These are phyloP conservation scores for Rhodosporidiobolus sp. DNA, from an alignment of 768 basidiomycete species.

Conservation along the genomic window DNA sequence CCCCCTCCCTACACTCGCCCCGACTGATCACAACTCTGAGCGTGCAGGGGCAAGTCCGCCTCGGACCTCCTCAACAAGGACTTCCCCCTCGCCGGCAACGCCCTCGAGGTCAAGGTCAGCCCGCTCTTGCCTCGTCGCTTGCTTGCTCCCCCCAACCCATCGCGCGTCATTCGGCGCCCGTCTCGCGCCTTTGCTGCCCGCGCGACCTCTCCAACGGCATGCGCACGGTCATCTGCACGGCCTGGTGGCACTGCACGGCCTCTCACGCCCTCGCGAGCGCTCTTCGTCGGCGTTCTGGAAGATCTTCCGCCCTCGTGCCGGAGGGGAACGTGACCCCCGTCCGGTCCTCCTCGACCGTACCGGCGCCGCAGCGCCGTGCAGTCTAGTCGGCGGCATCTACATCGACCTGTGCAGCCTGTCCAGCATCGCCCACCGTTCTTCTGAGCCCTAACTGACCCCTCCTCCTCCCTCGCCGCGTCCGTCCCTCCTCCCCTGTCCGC, in stretches of 20 bases:
- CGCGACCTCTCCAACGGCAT: too few species aligned
- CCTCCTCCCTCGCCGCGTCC: not conserved
- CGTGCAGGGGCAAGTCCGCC: conserved; percentile 83
- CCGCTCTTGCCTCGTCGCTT: not conserved
- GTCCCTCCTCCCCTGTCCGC: conserved; percentile 48
- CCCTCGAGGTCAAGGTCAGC: conserved; percentile 52
- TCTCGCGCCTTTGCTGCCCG: not conserved
- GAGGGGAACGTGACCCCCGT: not conserved
- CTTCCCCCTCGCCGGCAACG: conserved; percentile 66
- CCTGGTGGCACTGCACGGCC: not conserved
- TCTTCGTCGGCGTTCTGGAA: not conserved
- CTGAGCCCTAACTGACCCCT: too few species aligned
- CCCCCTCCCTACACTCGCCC: not conserved
- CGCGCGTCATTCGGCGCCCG: not conserved
- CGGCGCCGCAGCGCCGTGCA: too few species aligned
- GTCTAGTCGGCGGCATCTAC: too few species aligned
- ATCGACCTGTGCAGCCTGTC: too few species aligned
- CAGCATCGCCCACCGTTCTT: too few species aligned
- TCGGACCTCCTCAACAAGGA: conserved; percentile 91
- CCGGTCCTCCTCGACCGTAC: too few species aligned
- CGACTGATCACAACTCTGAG: not conserved
- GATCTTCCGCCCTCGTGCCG: not conserved
- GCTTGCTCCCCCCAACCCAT: not conserved
- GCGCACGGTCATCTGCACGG: too few species aligned
- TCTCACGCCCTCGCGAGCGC: too few species aligned